Base-by-base conservation (phyloP, 352 stramenopile genomes). In the Phytopythium vexans region DNA sequence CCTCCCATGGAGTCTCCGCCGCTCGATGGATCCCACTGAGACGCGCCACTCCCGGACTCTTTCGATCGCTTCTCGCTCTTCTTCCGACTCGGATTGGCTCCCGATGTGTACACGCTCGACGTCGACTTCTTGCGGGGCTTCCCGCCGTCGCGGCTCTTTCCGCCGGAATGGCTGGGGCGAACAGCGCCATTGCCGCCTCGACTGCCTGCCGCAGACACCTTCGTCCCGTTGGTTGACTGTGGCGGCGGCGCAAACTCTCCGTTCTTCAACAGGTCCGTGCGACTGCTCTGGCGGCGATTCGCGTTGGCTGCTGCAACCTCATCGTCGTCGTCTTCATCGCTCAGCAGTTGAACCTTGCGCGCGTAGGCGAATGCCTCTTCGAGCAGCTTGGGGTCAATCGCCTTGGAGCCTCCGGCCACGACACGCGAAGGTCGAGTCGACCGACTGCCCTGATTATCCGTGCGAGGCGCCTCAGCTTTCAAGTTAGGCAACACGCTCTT, bases 331-430 rank as follows among this genome's bases (percentile, higher is more conserved):
- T 80, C 69, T 9, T 77, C 70, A 7, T 77, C 66, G 21, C 70
- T 62, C 42, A 81, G 60, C 51, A 67, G 44, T 16, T 85, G 45
- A n/a, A 89, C 52, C 31, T 70, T 61, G 8, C 86, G 64, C 5
- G 82, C 82, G 50, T 89, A 92, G 0, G 76, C 79, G 32, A 92
- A 92, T 0, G 82, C 82, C 37, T 92, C 64, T 55, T 90, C 75
- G n/a, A 92, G 58, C 32, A 90, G 56, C 21, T 76, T 72, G 6
- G 82, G 64, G 40, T 90, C 77, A 40, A 92, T 82, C 0, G 44
- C 32, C 44, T 84, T 86, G 3, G 38, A 6, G 35, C 52, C 47
- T 32, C 36, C 32, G 1, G 46, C 45, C 43, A 56, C 32, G 16
- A 41, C 32, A 15, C 54, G 62, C 47, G 41, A 37, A 38, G 68